Evolutionary conservation across 2,329 filamentous ascomycete species (phyloP), one percentile per base, ranked within the genome.

Genomic region (Fusarium tupiense): DNA sequence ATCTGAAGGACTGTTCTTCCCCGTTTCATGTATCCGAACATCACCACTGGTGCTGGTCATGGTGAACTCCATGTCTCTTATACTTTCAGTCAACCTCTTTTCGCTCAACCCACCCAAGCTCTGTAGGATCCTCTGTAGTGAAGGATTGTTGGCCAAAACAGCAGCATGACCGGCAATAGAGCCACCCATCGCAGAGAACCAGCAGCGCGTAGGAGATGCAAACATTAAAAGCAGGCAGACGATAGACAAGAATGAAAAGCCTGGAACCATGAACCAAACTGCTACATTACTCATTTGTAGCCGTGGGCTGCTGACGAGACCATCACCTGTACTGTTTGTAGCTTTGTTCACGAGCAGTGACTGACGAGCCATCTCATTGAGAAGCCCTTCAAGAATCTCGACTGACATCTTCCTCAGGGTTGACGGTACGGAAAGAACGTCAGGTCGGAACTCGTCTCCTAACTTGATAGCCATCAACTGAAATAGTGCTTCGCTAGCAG

Each of bases 1-100:
- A 0, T 22, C 8, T 0, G 44, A 22, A 29, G 2, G 24, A 20
- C 24, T 47, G 0, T 29, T 1, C 0, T 47, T 22, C 12, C 0
- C 44, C 0, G 12, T 29, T 1, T 5, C 1, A 4, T 1, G 0
- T 20, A 47, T 8, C 19, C 1, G 4, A 22, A 47, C 19, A 1
- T 10, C 19, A 10, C 8, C 6, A 11, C 1, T 29, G 24, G 19
- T 13, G 8, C 2, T 16, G 0, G 12, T 11, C 44, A 47, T 29
- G 13, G 24, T 0, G 19, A 47, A 47, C 6, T 47, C 16, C 0
- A 16, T 0, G 0, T 14, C 24, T 29, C 8, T 0, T 3, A 29
- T 4, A 16, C 1, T 0, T 11, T 29, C 12, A 14, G 13, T 5
- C 44, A 47, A 5, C 0, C 19, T 11, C 8, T 16, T 47, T 3